A percentile compares a stretch with the other conserved stretches of the same genome.
These are phyloP conservation scores for Aspergillus sclerotiicarbonarius DNA, from an alignment of 495 filamentous ascomycete species.

Conservation along the genomic window DNA sequence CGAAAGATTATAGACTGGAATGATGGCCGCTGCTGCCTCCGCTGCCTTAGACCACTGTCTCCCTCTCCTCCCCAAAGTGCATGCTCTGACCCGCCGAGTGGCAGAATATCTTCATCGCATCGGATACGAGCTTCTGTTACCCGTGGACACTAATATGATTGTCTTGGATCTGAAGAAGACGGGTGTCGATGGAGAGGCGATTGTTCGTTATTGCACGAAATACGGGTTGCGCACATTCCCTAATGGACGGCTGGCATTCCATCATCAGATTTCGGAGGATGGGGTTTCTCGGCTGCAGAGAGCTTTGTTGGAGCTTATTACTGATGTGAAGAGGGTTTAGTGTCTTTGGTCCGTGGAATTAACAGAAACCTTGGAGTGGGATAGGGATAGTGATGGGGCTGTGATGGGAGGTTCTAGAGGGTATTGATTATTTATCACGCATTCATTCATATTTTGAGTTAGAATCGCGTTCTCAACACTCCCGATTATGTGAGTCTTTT, in stretches of 20 bases:
- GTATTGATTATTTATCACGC: too few species aligned
- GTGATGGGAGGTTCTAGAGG: too few species aligned
- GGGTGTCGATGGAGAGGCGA: constrained; percentile 40
- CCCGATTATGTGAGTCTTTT: too few species aligned
- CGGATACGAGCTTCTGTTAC: constrained; percentile 57
- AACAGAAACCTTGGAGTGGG: too few species aligned
- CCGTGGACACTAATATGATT: constrained; percentile 79
- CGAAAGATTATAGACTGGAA: constrained; percentile 13
- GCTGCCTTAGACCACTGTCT: constrained; percentile 38
- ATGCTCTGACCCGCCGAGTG: constrained; percentile 11
- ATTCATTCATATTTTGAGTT: too few species aligned
- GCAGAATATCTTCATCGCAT: constrained; percentile 11
- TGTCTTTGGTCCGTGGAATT: too few species aligned
- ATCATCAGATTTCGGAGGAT: constrained; percentile 20
- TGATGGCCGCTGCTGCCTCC: constrained; percentile 30
- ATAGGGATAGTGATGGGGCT: too few species aligned
- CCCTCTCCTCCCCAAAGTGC: constrained; percentile 14
- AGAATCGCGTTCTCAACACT: too few species aligned
- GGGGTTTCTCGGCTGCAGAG: constrained; percentile 8
- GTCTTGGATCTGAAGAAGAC: constrained; percentile 64
- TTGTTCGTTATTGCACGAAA: constrained; percentile 49
- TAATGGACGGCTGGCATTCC: constrained; percentile 21
- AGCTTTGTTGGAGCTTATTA: constrained; percentile 14
- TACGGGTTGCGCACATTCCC: constrained; percentile 51
- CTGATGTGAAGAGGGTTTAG: constrained; percentile 7